Conservation (phyloP, 2,329 filamentous ascomycete genomes). For the Fusarium papillatum region DNA sequence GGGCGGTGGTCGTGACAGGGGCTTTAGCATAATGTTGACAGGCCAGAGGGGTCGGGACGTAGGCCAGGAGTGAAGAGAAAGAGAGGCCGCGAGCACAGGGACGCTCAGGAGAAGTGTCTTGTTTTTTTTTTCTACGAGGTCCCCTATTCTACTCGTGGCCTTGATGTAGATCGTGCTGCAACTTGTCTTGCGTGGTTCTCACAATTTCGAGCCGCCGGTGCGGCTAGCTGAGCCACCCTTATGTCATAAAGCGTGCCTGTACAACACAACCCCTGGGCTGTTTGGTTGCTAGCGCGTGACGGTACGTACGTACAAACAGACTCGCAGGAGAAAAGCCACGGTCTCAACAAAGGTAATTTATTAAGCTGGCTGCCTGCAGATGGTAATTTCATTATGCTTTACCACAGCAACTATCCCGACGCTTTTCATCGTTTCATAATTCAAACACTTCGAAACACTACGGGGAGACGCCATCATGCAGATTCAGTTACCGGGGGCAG, state of each 20-base stretch:
- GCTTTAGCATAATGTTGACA: constrained; percentile 31
- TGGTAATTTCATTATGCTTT: not conserved
- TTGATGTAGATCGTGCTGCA: constrained; percentile 41
- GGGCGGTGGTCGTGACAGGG: constrained; percentile 33
- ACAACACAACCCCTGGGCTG: not conserved
- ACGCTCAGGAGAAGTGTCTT: constrained; percentile 31
- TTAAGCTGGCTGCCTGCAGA: not conserved
- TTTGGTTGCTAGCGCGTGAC: not conserved
- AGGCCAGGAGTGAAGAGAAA: constrained; percentile 12
- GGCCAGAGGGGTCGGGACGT: constrained; percentile 13
- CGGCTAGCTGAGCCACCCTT: constrained; percentile 46
- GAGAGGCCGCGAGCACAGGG: constrained; percentile 16
- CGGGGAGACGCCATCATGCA: constrained; percentile 3
- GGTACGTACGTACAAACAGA: not conserved
- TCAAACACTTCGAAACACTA: not conserved
- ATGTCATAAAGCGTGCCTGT: constrained; percentile 42
- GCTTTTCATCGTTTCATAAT: not conserved
- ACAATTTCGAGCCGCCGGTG: constrained; percentile 43
- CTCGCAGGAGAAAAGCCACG: not conserved
- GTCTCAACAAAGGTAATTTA: not conserved
- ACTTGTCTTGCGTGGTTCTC: constrained; percentile 48
- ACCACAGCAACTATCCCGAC: not conserved
- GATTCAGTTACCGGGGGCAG: constrained; percentile 31
- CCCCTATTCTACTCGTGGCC: constrained; percentile 47
- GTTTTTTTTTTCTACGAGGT: constrained; percentile 34